These are phyloP conservation scores for Starmerella gropengiesseri DNA, from an alignment of 805 yeast species.

Conservation along the genomic window DNA sequence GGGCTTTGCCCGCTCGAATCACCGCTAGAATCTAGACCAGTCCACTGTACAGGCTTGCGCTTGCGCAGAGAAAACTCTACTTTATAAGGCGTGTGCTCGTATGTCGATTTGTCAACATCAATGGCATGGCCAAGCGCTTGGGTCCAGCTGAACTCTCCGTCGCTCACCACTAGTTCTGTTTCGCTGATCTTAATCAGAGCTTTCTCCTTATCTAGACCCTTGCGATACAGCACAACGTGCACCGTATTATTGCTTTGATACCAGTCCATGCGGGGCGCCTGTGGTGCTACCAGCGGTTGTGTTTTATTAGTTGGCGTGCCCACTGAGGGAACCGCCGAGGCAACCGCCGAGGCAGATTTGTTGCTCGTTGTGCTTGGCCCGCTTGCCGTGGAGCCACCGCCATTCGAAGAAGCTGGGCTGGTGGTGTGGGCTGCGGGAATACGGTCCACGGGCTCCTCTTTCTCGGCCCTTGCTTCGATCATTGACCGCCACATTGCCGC, in stretches of 20 bases:
- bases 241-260: conserved; percentile 54
- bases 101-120: conserved; percentile 36
- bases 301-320: too few relatives aligned
- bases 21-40: neutral
- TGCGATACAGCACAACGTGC: conserved; percentile 60
- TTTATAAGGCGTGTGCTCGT: conserved; percentile 56
- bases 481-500: conserved; percentile 15
- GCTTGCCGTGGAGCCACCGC: neutral
- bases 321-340: neutral
- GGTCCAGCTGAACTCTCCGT: conserved; percentile 36
- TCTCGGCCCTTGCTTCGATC: conserved; percentile 1
- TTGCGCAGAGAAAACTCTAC: conserved; percentile 58
- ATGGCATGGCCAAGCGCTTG: conserved; percentile 46
- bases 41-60: conserved; percentile 23
- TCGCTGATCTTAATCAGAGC: conserved; percentile 32
- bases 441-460: conserved; percentile 7
- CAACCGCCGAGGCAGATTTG: neutral
- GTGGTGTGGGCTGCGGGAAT: conserved; percentile 9
- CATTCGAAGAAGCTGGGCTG: neutral
- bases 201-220: conserved; percentile 45
- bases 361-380: neutral
- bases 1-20: neutral
- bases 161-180: conserved; percentile 6
- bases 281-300: too few relatives aligned
- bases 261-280: conserved; percentile 40